Conservation (phyloP, 2,329 filamentous ascomycete genomes). For the Exophiala mesophila region DNA sequence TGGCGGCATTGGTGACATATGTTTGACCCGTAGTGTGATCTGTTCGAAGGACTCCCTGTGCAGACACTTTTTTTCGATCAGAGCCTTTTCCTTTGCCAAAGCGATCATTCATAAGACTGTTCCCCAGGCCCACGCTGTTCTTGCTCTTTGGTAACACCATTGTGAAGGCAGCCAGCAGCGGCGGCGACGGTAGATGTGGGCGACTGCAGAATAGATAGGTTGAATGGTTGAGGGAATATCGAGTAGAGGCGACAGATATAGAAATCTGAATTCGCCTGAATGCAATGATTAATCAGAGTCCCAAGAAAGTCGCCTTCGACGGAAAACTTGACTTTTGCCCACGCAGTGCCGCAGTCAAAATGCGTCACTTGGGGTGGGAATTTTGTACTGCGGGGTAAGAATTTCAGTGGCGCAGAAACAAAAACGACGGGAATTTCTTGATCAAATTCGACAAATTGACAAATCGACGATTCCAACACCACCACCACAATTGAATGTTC, state of each 20-base stretch:
- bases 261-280: no score
- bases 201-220: no score
- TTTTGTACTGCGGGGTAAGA: neutral
- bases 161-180: no score
- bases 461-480: no score
- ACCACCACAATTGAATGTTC: no score
- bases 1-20: conserved; percentile 84
- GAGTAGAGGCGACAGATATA: no score
- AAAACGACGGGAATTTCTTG: no score
- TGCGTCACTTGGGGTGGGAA: neutral
- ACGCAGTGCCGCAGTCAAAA: neutral
- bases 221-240: no score
- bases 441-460: no score
- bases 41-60: conserved; percentile 61
- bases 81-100: conserved; percentile 88
- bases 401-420: neutral
- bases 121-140: conserved; percentile 89
- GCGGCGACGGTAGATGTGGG: no score
- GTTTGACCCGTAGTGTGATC: conserved; percentile 72
- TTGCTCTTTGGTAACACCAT: conserved; percentile 90
- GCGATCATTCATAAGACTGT: conserved; percentile 96
- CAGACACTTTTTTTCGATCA: conserved; percentile 69
- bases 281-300: neutral
- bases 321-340: no score
- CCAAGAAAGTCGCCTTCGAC: neutral